Evolutionary conservation across 495 filamentous ascomycete genomes (phyloP), one percentile per base, ranked within the genome.

Genomic region (Lophium mytilinum): DNA sequence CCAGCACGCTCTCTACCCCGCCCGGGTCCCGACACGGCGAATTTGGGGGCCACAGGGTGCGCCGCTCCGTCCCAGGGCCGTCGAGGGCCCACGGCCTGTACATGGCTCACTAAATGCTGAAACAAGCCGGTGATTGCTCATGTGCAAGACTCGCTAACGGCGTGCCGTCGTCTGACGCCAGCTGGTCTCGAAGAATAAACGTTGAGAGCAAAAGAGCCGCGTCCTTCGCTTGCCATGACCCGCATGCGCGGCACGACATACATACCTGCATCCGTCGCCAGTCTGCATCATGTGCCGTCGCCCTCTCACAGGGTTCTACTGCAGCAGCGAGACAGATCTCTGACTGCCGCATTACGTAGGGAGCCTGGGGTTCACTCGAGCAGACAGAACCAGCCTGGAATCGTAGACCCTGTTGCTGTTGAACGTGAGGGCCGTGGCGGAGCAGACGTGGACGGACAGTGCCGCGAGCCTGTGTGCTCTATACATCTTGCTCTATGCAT

Each of bases 231-330:
- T 30, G 59, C 61, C 52, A 37, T 46, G 12, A 30, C 56, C 56
- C 53, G 61, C 61, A 60, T 58, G 42, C 19, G 50, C 59, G 45
- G 61, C 61, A 63, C 61, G 56, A 63, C 61, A 63, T 63, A 50
- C 24, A 21, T 58, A 33, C 61, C 24, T 63, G 59, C 59, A 57
- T 62, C 24, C 24, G 24, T 30, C 24, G 24, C 24, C 24, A 39
- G 49, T 53, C 59, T 60, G 61, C 61, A 41, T 48, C 61, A 42
- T 52, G 51, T 50, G 56, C 61, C 60, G 61, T 60, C 50, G 12
- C 61, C 24, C 55, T 63, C 21, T 30, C 45, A 48, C 61, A 53
- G 61, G 61, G 51, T 52, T 53, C 61, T 30, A 30, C 24, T 30
- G 56, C 61, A 59, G 61, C 61, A 63, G 61, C 59, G 55, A 52